A percentile compares a stretch with the other conserved stretches of the same genome.
Conservation (phyloP, 2,329 filamentous ascomycete species). For the Aspergillus proliferans region DNA sequence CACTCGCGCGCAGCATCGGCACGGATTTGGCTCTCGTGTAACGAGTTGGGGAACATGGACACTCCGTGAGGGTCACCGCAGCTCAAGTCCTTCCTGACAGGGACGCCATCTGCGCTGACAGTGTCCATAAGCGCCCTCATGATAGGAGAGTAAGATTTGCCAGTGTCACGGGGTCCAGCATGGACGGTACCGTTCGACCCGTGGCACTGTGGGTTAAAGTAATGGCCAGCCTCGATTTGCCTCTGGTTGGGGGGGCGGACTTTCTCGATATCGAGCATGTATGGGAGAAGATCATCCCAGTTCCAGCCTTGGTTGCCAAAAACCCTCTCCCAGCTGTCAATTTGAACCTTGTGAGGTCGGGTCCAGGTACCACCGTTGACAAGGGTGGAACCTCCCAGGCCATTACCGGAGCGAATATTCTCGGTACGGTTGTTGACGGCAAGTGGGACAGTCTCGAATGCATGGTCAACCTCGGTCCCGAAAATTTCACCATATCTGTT, state of each 20-base stretch:
- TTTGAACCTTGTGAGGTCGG: slow-evolving; percentile 19
- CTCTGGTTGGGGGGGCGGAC: slow-evolving; percentile 12
- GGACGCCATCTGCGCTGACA: slow-evolving; percentile 5
- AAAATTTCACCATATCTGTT: slow-evolving; percentile 24
- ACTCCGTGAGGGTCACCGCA: slow-evolving; percentile 24
- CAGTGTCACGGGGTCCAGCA: slow-evolving; percentile 16
- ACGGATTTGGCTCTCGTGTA: slow-evolving; percentile 19
- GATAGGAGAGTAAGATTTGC: slow-evolving; percentile 16
- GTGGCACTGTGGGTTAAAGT: slow-evolving; percentile 17
- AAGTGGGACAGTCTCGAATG: slow-evolving; percentile 10
- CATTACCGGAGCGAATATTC: slow-evolving; percentile 17
- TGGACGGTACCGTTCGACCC: slow-evolving; percentile 18
- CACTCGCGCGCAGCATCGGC: slow-evolving; percentile 23
- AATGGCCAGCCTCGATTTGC: slow-evolving; percentile 17
- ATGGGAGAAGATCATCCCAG: slow-evolving; percentile 41
- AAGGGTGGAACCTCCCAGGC: slow-evolving; percentile 24
- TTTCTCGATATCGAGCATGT: slow-evolving; percentile 40
- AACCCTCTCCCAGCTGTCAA: slow-evolving; percentile 23
- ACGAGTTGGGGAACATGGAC: slow-evolving; percentile 23
- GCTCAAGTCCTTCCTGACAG: slow-evolving; percentile 13
- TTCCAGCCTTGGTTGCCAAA: slow-evolving; percentile 43
- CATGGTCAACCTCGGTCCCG: slow-evolving; percentile 17
- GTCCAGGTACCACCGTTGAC: slow-evolving; percentile 27
- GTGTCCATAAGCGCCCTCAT: slow-evolving; percentile 20
- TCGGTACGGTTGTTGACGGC: slow-evolving; percentile 16